Evolutionary conservation across 2,329 filamentous ascomycete species (phyloP).

Genomic region (Pyricularia sp.): DNA sequence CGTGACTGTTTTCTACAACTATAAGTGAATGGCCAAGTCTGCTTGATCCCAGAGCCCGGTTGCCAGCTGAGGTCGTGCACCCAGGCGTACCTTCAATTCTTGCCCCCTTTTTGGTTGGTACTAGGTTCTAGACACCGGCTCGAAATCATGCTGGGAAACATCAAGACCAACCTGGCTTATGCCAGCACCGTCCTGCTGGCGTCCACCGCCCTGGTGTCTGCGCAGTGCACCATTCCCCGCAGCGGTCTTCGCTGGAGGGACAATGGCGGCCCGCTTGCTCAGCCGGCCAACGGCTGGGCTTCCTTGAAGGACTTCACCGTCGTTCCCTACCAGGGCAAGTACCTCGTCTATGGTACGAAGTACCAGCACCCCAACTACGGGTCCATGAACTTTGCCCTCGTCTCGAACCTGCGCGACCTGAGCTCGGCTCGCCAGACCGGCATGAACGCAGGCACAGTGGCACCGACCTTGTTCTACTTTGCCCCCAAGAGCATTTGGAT

Average conservation of each 20-base stretch:
- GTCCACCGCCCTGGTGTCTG: constrained; percentile 12
- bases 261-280: constrained; percentile 33
- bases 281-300: constrained; percentile 42
- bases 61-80: background rate
- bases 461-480: constrained; percentile 56
- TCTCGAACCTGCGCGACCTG: constrained; percentile 34
- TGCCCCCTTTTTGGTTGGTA: background rate
- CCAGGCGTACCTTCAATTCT: background rate
- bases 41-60: background rate
- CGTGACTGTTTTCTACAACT: background rate
- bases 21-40: background rate
- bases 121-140: background rate
- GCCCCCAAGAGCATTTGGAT: constrained; percentile 52
- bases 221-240: constrained; percentile 36
- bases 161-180: constrained; percentile 4
- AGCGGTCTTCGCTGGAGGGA: constrained; percentile 47
- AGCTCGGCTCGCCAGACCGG: constrained; percentile 16
- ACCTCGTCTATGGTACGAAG: constrained; percentile 51
- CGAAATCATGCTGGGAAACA: background rate
- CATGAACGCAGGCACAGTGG: constrained; percentile 43
- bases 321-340: constrained; percentile 43
- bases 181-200: constrained; percentile 5
- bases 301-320: constrained; percentile 55
- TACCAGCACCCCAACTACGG: constrained; percentile 32
- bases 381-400: constrained; percentile 48